Conservation (phyloP, 805 yeast genomes). For the Cyberlindnera xylosilytica region DNA sequence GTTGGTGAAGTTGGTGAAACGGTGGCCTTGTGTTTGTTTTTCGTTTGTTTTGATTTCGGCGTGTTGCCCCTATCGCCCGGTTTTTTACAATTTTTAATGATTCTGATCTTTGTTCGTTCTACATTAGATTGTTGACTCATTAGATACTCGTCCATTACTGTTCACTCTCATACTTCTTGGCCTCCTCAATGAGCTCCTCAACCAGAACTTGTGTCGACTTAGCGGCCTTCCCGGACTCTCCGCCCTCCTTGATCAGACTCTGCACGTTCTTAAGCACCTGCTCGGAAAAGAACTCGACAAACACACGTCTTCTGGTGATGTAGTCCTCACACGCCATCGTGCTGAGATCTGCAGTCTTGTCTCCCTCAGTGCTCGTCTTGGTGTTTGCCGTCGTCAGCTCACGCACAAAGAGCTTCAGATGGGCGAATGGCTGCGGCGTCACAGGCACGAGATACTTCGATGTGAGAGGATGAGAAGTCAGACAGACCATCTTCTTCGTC, state of each 20-base stretch:
- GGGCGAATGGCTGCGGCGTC: constrained; percentile 60
- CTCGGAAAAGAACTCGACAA: constrained; percentile 49
- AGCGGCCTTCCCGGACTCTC: constrained; percentile 59
- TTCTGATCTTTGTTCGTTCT: too few relatives aligned
- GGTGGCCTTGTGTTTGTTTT: not conserved
- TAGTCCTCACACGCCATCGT: constrained; percentile 58
- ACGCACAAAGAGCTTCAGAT: constrained; percentile 54
- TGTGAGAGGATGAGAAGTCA: constrained; percentile 45
- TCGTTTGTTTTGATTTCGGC: constrained; percentile 6
- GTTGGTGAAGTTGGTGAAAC: too few relatives aligned
- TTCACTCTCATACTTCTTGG: constrained; percentile 4
- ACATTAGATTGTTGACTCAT: too few relatives aligned
- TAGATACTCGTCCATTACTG: not conserved
- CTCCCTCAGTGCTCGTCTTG: constrained; percentile 17
- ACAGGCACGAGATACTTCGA: constrained; percentile 50
- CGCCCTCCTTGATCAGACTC: constrained; percentile 62
- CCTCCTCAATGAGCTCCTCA: constrained; percentile 10
- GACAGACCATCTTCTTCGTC: constrained; percentile 14
- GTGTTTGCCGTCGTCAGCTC: constrained; percentile 28
- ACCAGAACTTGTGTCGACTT: constrained; percentile 22
- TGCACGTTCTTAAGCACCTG: constrained; percentile 50
- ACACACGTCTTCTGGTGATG: constrained; percentile 48
- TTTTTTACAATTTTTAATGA: not conserved
- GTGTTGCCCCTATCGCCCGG: constrained; percentile 9
- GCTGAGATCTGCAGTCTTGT: constrained; percentile 34